These are phyloP conservation scores for Scortechinia acanthostroma DNA, from an alignment of 2,329 filamentous ascomycete species.

Conservation along the genomic window DNA sequence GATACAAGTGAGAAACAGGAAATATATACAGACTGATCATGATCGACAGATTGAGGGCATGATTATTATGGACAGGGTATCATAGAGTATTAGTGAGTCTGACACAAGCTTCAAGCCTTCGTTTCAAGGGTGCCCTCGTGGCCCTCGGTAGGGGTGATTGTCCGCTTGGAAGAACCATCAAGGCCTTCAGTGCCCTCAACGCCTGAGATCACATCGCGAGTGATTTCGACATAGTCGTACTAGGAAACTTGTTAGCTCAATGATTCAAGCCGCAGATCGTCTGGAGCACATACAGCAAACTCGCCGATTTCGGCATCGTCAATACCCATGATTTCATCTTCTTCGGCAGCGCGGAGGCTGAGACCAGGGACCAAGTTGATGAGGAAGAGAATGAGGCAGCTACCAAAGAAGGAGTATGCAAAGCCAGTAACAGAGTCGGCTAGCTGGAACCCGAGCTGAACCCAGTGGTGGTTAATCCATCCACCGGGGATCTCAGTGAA, in stretches of 20 bases:
- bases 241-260: neutral
- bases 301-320: conserved; percentile 75
- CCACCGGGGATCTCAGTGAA: conserved; percentile 49
- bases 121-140: neutral
- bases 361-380: conserved; percentile 68
- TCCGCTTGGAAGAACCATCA: neutral
- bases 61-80: too few relatives aligned
- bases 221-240: conserved; percentile 74
- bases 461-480: conserved; percentile 66
- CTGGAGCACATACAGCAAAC: conserved; percentile 39
- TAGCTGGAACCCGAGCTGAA: conserved; percentile 66
- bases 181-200: too few relatives aligned
- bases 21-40: too few relatives aligned
- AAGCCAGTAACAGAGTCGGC: conserved; percentile 60
- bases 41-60: too few relatives aligned
- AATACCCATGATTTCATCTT: conserved; percentile 63
- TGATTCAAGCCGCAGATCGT: neutral
- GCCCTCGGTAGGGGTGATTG: neutral
- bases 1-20: too few relatives aligned
- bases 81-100: too few relatives aligned
- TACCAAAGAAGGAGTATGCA: conserved; percentile 60
- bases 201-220: conserved; percentile 47
- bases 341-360: conserved; percentile 57
- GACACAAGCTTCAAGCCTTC: neutral
- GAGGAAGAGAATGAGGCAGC: conserved; percentile 62